Evolutionary conservation across 1,284 basidiomycete species (phyloP), one percentile per base, ranked within the genome.

Genomic region (Violaceomyces palustris): DNA sequence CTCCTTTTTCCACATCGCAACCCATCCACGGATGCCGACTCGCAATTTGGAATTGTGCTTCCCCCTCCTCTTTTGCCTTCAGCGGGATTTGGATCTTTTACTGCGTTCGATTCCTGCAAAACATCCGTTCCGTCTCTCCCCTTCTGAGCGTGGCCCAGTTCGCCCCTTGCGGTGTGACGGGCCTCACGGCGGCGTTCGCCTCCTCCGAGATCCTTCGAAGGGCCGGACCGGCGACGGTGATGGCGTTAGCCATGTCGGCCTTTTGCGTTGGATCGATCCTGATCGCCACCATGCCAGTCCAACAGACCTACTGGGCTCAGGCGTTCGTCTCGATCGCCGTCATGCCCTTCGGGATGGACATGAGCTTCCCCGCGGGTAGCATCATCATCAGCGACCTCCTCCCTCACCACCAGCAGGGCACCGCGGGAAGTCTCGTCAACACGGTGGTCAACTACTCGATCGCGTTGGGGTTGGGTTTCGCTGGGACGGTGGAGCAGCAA

Each of bases 371-470:
- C 1, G 44, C 55, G 0, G 59, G 59, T 2, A 56, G 50, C 28
- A 60, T 65, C 26, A 59, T 63, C 26, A 39, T 67, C 9, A 49
- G 45, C 35, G 52, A 61, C 23, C 33, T 46, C 7, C 30, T 65
- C 31, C 62, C 54, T 1, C 32, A 39, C 10, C 42, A 59, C 30
- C 51, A 62, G 19, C 64, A 69, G 28, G 61, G 59, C 8, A 42
- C 45, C 1, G 67, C 56, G 1, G 64, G 53, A 24, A 61, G 55
- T 23, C 37, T 69, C 14, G 61, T 69, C 11, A 65, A 63, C 25
- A 69, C 61, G 15, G 39, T 67, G 12, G 56, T 69, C 21, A 61
- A 65, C 34, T 69, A 62, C 39, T 42, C 48, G 15, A 50, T 62
- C n/a, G 56, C 64, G 1, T 31, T 69, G 6, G 64, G 64, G 5